Percentiles rank a stretch among this genome's conserved stretches.
These are phyloP conservation scores for Graphilbum ipis-grandicollis DNA, from an alignment of 2,329 filamentous ascomycete genomes.

Conservation along the genomic window DNA sequence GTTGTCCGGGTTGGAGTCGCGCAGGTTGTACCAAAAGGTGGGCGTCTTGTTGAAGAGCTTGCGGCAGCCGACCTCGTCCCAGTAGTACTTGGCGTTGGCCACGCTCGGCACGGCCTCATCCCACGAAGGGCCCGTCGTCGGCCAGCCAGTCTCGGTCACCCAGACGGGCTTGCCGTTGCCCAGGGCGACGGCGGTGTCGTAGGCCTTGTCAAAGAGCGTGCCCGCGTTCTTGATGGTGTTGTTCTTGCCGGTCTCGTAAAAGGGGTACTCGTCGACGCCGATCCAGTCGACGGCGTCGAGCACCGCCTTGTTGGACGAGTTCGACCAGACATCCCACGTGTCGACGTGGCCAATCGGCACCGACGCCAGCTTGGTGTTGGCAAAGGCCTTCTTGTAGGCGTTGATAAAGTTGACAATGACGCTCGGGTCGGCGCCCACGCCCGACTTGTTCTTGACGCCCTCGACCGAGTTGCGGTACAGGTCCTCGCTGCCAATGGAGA, in stretches of 20 bases:
- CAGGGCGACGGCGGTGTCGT: constrained; percentile 24
- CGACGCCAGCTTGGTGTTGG: constrained; percentile 22
- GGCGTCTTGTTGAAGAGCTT: constrained; percentile 35
- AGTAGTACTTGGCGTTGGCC: constrained; percentile 46
- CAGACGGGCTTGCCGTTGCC: constrained; percentile 14
- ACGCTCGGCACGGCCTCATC: constrained; percentile 36
- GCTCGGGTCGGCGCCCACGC: constrained; percentile 39
- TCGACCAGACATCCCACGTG: constrained; percentile 47
- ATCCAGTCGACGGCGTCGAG: constrained; percentile 47
- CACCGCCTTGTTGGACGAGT: constrained; percentile 40
- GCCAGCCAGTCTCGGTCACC: constrained; percentile 29
- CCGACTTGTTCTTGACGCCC: constrained; percentile 44
- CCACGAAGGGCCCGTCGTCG: constrained; percentile 32
- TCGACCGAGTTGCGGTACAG: constrained; percentile 45
- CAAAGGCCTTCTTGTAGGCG: constrained; percentile 42
- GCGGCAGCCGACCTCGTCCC: constrained; percentile 42
- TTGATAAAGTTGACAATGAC: constrained; percentile 48
- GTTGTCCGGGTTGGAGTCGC: constrained; percentile 43
- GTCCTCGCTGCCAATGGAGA: constrained; percentile 51
- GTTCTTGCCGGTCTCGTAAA: constrained; percentile 40
- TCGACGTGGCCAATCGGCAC: constrained; percentile 46
- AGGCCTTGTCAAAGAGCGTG: constrained; percentile 35
- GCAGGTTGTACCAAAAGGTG: constrained; percentile 45
- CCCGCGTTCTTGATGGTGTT: constrained; percentile 38
- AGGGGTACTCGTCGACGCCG: constrained; percentile 49